Percentiles rank a stretch among this genome's conserved stretches.
These are phyloP conservation scores for Xerophyta viscosa DNA, from an alignment of 106 monocot genomes.

Conservation along the genomic window DNA sequence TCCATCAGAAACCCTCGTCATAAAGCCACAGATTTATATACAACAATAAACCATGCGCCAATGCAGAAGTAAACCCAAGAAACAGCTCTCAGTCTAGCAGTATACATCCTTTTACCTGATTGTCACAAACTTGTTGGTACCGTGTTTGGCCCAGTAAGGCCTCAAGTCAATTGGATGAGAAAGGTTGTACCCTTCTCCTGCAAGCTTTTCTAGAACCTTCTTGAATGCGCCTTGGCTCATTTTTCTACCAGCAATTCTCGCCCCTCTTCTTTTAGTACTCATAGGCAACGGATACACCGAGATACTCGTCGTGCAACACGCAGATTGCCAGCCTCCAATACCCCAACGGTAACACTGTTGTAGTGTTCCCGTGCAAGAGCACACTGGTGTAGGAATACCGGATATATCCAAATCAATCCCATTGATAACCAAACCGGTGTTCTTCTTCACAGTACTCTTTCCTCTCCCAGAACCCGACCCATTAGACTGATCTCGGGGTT, in stretches of 20 bases:
- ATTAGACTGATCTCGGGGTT: constrained; percentile 19
- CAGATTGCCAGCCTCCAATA: constrained; percentile 41
- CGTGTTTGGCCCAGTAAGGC: constrained; percentile 46
- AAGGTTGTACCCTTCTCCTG: constrained; percentile 37
- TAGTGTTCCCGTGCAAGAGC: constrained; percentile 34
- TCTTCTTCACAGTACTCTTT: constrained; percentile 25
- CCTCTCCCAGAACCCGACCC: background rate
- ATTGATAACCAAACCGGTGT: constrained; percentile 28
- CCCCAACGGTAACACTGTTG: constrained; percentile 53
- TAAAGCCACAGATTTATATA: constrained; percentile 16
- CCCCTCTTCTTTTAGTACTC: constrained; percentile 30
- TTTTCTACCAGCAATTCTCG: constrained; percentile 43
- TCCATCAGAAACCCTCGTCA: constrained; percentile 10
- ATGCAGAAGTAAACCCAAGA: constrained; percentile 3
- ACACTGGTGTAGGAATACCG: constrained; percentile 32
- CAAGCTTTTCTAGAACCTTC: constrained; percentile 45
- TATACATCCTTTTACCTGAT: constrained; percentile 37
- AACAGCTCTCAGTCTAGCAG: background rate
- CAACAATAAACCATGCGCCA: constrained; percentile 17
- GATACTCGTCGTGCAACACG: constrained; percentile 39
- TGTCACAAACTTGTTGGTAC: constrained; percentile 53
- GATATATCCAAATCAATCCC: constrained; percentile 38
- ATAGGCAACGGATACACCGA: constrained; percentile 38
- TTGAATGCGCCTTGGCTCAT: constrained; percentile 53
- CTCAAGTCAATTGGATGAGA: constrained; percentile 46